Evolutionary conservation across 768 basidiomycete species (phyloP), one percentile per base, ranked within the genome.

Genomic region (Russula griseocarnosa): DNA sequence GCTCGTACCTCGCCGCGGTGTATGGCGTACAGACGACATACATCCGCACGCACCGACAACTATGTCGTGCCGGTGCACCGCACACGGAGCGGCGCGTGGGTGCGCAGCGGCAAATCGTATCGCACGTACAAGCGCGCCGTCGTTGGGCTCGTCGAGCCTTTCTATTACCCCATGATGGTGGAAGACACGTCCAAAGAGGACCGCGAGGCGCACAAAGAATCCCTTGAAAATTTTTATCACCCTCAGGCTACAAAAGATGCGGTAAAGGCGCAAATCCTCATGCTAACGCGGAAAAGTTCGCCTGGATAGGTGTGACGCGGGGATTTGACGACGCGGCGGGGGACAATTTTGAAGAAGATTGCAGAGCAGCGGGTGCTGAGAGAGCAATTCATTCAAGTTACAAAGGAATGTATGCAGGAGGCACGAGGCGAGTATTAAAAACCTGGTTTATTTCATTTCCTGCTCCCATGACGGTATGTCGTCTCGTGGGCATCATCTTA

Each of bases 21-120:
- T 98, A 98, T 69, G 90, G 91, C 65, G 86, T 98, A 52, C 79
- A 86, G 71, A 88, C 90, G 63, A 96, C 94, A 7, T 97, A 95
- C 74, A 92, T 98, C 66, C 92, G 94, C 57, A 98, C 94, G n/a
- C n/a, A n/a, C n/a, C n/a, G 90, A 92, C 79, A 92, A 90, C 78
- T 92, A 93, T 70, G 77, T 87, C 63, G 82, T 87, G 0, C 83
- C 86, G 50, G 70, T 82, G 22, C 71, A 72, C 13, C 75, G 79
- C 46, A 67, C 64, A 0, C 66, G 56, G 32, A 28, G 68, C 36
- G 40, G 55, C 22, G 69, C 74, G 54, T 74, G 73, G 49, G 68
- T 36, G 66, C 74, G 54, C 57, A 75, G 70, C 53, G 76, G 70
- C 69, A 55, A 60, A 61, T 57, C 75, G 57, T 67, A 81, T 69